Base-by-base conservation (phyloP, 2,329 filamentous ascomycete species). In the Dactylella cylindrospora region DNA sequence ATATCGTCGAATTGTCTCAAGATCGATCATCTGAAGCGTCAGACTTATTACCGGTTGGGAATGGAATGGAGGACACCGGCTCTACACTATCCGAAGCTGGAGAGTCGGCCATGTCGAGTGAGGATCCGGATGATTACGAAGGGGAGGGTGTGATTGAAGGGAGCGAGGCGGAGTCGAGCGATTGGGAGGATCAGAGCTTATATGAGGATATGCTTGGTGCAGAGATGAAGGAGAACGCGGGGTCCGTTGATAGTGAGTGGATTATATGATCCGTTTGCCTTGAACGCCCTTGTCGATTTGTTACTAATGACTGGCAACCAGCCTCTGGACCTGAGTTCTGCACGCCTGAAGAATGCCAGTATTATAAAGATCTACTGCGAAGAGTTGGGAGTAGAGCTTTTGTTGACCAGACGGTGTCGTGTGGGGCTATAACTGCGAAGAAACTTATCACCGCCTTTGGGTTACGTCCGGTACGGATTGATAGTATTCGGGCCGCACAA, bases 391-490 rank as follows among this genome's bases (percentile, higher is more conserved):
- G 87, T 17, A 80, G 82, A 62, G 79, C 84, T 62, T 95, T 96
- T 72, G 83, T 88, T 70, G 77, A 82, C 68, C 79, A 84, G 67
- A 90, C 85, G 25, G 77, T 94, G 44, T 81, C 83, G 65, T 78
- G 79, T 47, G 83, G 84, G 25, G 78, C 77, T 45, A 84, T 93
- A 71, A 84, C 85, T 15, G 86, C 86, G 50, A 89, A 86, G 74
- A 91, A 88, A 73, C 78, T 96, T 23, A 83, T 91, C 70, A 90
- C 88, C 6, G 90, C 89, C 10, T 96, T 96, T 76, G 84, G 84
- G 60, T 82, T 95, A 67, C 77, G 80, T 31, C 82, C 87, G 60
- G 66, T 67, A 47, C 41, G 47, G 43, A 23, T 51, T 19, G 38
- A 20, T 41, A 19, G 17, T 50, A 32, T 45, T 29, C 31, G 35